Conservation (phyloP, 306 rosid species). For the Fragaria vesca region DNA sequence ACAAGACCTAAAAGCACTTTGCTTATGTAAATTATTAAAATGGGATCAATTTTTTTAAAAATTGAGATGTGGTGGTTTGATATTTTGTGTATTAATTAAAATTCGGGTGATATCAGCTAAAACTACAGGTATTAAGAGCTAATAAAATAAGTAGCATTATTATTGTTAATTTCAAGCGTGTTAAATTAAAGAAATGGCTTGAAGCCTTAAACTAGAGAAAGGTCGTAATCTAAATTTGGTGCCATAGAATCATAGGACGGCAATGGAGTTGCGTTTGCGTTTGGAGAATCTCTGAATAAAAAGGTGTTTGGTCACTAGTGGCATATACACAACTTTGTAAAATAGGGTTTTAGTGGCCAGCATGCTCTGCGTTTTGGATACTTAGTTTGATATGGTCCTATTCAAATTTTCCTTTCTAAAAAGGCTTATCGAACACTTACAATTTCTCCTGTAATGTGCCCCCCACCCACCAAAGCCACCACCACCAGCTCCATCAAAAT, state of each 20-base stretch:
- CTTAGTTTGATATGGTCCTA: conserved; percentile 39
- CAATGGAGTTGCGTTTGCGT: conserved; percentile 48
- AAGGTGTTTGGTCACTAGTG: conserved; percentile 52
- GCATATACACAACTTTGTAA: conserved; percentile 20
- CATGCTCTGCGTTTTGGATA: conserved; percentile 45
- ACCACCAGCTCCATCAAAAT: conserved; percentile 35
- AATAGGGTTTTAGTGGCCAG: conserved; percentile 56
- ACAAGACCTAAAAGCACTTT: background rate
- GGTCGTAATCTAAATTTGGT: conserved; percentile 47
- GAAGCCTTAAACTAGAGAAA: conserved; percentile 14
- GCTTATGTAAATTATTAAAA: background rate
- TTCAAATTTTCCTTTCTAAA: conserved; percentile 21
- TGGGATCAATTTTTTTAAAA: conserved; percentile 7
- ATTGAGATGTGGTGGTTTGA: conserved; percentile 44
- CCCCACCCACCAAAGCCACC: conserved; percentile 40
- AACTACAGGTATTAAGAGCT: conserved; percentile 7
- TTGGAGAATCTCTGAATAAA: conserved; percentile 56
- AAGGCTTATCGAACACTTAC: conserved; percentile 17
- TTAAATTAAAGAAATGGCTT: background rate
- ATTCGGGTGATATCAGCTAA: conserved; percentile 43
- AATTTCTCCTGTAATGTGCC: conserved; percentile 22
- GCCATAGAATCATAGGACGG: conserved; percentile 76
- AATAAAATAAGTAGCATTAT: background rate
- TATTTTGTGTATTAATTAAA: conserved; percentile 29
- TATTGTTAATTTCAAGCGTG: conserved; percentile 2